Evolutionary conservation across 192 early-diverging fungal genomes (phyloP), one percentile per base, ranked within the genome.

Genomic region (Linnemannia zychae): DNA sequence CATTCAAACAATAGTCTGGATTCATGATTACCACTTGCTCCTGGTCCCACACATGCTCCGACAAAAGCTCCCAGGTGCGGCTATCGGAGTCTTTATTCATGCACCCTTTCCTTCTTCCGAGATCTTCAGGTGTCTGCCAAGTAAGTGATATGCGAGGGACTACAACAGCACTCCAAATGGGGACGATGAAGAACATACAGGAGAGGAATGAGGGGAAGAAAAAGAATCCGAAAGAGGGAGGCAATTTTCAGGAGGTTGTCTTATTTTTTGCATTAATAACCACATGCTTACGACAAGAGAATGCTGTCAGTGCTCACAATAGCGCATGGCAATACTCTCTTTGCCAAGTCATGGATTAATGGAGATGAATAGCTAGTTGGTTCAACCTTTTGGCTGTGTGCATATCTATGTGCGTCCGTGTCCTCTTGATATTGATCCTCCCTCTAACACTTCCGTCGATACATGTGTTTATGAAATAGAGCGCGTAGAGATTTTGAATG

Each of bases 1-100:
- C 91, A 46, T 94, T 94, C 83, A 90, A 68, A 46, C 40, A n/a
- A 31, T 95, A 88, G 96, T 99, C 68, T 99, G 98, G 98, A 93
- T 99, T 78, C 98, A 99, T 82, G 98, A 99, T 88, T 99, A 99
- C 82, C 98, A 99, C 80, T 88, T 99, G 28, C 92, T 98, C 88
- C 87, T 99, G 67, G 94, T 99, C 7, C 98, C 98, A 22, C 87
- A 91, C 72, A 94, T 99, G 91, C 87, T 99, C 34, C 92, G 98
- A 53, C 82, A 94, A 80, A 88, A 88, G 37, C 76, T 97, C 22
- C 98, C 98, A 0, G 73, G 91, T 36, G 97, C 97, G 24, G 93
- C 91, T 34, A 96, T 99, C 66, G 97, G 97, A 7, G 94, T 99
- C 77, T 99, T 99, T 82, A 88, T 99, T 68, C 98, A 99, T 88